Base-by-base conservation (phyloP, 2,329 filamentous ascomycete genomes). In the Sporothrix dimorphospora region DNA sequence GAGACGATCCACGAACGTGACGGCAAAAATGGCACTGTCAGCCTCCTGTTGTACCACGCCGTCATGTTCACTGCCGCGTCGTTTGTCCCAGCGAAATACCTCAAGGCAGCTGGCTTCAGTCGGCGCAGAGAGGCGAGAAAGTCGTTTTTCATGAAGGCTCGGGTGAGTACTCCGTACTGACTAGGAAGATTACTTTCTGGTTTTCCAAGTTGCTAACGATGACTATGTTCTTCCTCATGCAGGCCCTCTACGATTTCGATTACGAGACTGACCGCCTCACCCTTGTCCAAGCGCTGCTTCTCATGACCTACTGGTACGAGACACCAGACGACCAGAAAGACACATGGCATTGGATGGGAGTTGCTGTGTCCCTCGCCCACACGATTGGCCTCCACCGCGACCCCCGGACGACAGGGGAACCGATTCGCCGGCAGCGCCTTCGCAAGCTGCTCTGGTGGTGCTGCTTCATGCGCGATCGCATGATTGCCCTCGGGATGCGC, bases 391-490 rank as follows among this genome's bases (percentile, higher is more conserved):
- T 98, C 21, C 94, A 98, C 81, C 92, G 94, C 74, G 93, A 97
- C 77, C 94, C 94, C 1, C 72, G 72, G 24, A 91, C 90, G 72
- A 94, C 92, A 9, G 90, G 88, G 76, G 93, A 97, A 88, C 87
- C 92, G 51, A 81, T 83, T 3, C 86, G 88, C 70, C 91, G 92
- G 78, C 92, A 94, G 79, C 93, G 90, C 78, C 84, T 98, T 68
- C 97, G 94, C 92, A 97, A 97, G 83, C 88, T 94, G 70, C 96
- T 98, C 76, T 98, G 95, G 95, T 98, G 95, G 95, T 97, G 93
- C 42, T 97, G 93, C 75, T 97, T 97, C 79, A 97, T 97, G 89
- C 91, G 94, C 71, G 95, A 98, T 81, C 92, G 94, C 66, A 86
- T 98, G 55, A 94, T 98, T 75, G 95, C 95, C 1, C 84, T 98